These are phyloP conservation scores for Stephanodiscus minutulus DNA, from an alignment of 108 stramenopile genomes.

Conservation along the genomic window DNA sequence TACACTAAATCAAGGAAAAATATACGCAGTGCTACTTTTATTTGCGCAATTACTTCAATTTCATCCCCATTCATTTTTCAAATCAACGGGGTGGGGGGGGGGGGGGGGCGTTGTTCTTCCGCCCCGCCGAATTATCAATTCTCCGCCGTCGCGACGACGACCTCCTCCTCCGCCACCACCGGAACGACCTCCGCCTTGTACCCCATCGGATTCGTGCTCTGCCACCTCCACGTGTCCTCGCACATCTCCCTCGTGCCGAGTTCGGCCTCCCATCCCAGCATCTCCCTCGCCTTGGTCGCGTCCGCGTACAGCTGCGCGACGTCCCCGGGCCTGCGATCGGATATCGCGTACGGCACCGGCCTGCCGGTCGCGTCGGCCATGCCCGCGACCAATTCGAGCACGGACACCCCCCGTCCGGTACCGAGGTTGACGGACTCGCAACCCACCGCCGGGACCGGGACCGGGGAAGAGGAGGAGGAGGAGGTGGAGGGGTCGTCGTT, in stretches of 20 bases:
- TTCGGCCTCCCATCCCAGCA: constrained; percentile 92
- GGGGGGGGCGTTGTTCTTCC: too few species aligned
- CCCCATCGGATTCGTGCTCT: constrained; percentile 94
- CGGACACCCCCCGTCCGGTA: constrained; percentile 92
- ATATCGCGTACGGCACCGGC: constrained; percentile 88
- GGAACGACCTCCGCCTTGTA: constrained; percentile 72
- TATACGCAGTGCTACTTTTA: too few species aligned
- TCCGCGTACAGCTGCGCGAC: constrained; percentile 95
- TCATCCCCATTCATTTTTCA: too few species aligned
- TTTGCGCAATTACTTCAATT: too few species aligned
- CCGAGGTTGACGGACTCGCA: constrained; percentile 96
- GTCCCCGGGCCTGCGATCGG: constrained; percentile 91
- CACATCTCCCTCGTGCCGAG: constrained; percentile 93
- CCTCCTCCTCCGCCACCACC: constrained; percentile 38
- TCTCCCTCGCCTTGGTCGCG: constrained; percentile 69
- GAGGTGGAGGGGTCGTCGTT: too few species aligned
- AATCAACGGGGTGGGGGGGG: too few species aligned
- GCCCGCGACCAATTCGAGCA: constrained; percentile 93
- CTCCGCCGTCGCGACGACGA: constrained; percentile 41
- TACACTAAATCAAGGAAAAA: too few species aligned
- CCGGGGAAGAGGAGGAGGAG: too few species aligned
- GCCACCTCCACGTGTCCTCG: constrained; percentile 98
- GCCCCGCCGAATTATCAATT: not conserved
- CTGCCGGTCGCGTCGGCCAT: constrained; percentile 91
- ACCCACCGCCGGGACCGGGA: constrained; percentile 58